phyloP scores from a whole-genome alignment of 2,329 filamentous ascomycete genomes.

The Microascus cirrosus region DNA sequence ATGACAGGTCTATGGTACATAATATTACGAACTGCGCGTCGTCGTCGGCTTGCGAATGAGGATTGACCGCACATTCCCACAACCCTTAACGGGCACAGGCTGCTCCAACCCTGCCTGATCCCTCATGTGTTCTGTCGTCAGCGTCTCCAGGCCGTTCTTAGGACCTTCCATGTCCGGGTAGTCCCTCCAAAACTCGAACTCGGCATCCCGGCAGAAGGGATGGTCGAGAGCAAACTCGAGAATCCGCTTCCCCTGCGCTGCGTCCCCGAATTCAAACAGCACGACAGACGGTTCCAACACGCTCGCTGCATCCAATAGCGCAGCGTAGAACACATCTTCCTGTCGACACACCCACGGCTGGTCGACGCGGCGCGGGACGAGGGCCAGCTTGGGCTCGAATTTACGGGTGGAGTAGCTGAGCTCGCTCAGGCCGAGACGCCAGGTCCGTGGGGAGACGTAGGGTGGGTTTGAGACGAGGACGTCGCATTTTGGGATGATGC shows the following conservation, averaged over 20 bases:
- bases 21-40: neutral
- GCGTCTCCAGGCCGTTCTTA: conserved; percentile 11
- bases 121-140: conserved; percentile 9
- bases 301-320: conserved; percentile 45
- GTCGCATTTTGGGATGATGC: conserved; percentile 29
- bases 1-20: neutral
- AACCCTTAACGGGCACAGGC: conserved; percentile 23
- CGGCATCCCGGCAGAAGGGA: conserved; percentile 15
- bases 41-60: conserved; percentile 13
- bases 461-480: conserved; percentile 83
- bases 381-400: conserved; percentile 69
- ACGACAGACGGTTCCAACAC: conserved; percentile 40
- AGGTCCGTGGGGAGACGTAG: conserved; percentile 58
- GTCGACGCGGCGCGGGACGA: conserved; percentile 43
- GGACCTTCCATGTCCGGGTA: conserved; percentile 34
- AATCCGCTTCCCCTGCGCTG: conserved; percentile 56
- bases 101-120: conserved; percentile 7
- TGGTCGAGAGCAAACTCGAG: conserved; percentile 29
- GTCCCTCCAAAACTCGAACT: conserved; percentile 63
- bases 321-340: conserved; percentile 55
- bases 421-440: conserved; percentile 24
- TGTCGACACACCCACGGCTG: conserved; percentile 18
- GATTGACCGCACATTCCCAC: conserved; percentile 36
- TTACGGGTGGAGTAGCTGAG: conserved; percentile 65
- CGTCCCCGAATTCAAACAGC: conserved; percentile 62